Base-by-base conservation (phyloP, 495 filamentous ascomycete species). In the Xylaria sp. region DNA sequence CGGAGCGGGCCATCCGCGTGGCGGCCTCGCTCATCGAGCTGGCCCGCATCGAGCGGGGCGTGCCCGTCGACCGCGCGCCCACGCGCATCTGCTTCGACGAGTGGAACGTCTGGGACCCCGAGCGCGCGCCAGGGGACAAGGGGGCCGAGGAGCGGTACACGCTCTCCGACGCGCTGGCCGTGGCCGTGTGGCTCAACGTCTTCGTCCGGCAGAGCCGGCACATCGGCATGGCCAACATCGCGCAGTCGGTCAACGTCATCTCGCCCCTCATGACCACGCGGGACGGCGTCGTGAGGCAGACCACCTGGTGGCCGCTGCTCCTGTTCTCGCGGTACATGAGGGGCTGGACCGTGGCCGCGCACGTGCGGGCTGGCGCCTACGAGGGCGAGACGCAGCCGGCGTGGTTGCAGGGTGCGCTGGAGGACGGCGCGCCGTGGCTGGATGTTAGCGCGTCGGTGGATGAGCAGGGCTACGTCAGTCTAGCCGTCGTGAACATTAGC, bases 11-110 rank as follows among this genome's bases (percentile, higher is more conserved):
- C 5, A 94, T 95, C 72, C 84, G 92, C 76, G 91, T 92, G 62
- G 84, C 90, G 0, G 87, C 87, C 6, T 81, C 82, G 0, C 81
- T 93, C 2, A 93, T 94, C 72, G 91, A 94, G 76, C 87, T 94
- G 8, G 92, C 92, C 0, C 82, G 91, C 17, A 91, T 93, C 77
- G 90, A 93, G 77, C 90, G 89, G 72, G 76, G 77, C 2, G 87
- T 93, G 1, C 82, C 89, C 0, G 81, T 86, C 2, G 79, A 83
- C 5, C 85, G 88, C 35, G 86, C 86, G 15, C 80, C 84, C 14
- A 90, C 88, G 17, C 90, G 84, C 46, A 93, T 95, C 78, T 94
- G 92, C 80, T 94, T 94, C 77, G 92, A 95, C 78, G 92, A 94
- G 79, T 94, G 92, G 92, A 77, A 95, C 79, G 91, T 94, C 15